These are phyloP conservation scores for Lactarius sp. DNA, from an alignment of 768 basidiomycete species.

Conservation along the genomic window DNA sequence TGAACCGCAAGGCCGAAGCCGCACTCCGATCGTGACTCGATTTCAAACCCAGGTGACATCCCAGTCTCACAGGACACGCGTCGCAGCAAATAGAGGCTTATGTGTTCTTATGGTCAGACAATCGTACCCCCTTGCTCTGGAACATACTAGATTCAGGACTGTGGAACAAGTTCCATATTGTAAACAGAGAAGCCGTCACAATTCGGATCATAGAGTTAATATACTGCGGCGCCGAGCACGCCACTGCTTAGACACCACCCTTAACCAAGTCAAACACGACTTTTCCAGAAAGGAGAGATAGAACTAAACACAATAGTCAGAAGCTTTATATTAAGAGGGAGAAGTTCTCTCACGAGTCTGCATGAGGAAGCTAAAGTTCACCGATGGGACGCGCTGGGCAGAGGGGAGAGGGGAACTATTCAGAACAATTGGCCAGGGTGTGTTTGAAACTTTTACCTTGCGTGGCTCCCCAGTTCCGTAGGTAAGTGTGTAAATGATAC, in stretches of 20 bases:
- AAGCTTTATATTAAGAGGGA: neutral
- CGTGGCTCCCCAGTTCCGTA: constrained; percentile 43
- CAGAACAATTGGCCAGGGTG: neutral
- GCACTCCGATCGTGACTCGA: too few species aligned
- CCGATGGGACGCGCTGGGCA: neutral
- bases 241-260: constrained; percentile 8
- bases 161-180: neutral
- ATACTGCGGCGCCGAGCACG: neutral
- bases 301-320: constrained; percentile 9
- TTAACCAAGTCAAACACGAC: constrained; percentile 11
- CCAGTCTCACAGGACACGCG: neutral
- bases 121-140: neutral
- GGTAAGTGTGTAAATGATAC: constrained; percentile 44
- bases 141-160: neutral
- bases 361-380: neutral
- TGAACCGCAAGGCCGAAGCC: too few species aligned
- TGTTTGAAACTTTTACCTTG: constrained; percentile 32
- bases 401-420: neutral
- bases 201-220: neutral
- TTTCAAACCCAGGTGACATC: neutral
- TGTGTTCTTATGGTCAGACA: neutral
- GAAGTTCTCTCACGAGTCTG: neutral
- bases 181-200: neutral
- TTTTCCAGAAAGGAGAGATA: constrained; percentile 1
- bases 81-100: neutral